These are phyloP conservation scores for Venturia carpophila DNA, from an alignment of 2,329 filamentous ascomycete genomes.

Conservation along the genomic window DNA sequence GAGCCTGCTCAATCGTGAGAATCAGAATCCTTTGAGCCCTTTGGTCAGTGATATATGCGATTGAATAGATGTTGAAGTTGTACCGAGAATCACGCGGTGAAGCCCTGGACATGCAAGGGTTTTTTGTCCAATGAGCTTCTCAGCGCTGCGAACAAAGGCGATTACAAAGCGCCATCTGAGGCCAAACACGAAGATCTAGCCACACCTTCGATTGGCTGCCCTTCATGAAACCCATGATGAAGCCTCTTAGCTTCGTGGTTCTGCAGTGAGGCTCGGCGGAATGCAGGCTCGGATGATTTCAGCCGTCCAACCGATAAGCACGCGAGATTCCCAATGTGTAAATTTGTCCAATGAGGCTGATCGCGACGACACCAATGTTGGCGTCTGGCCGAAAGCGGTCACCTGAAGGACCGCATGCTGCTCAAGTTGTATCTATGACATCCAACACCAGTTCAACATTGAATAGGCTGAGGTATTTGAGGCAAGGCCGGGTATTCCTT, in stretches of 20 bases:
- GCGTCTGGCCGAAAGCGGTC: not conserved
- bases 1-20: not conserved
- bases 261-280: conserved; percentile 5
- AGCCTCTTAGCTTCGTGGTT: not conserved
- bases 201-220: not conserved
- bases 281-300: not conserved
- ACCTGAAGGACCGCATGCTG: not conserved
- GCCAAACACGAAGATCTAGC: not conserved
- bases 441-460: not conserved
- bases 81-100: not conserved
- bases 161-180: not conserved
- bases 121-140: not conserved
- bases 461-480: not conserved
- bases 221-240: not conserved
- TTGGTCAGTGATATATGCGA: not conserved
- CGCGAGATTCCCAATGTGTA: not conserved
- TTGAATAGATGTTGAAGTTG: not conserved
- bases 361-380: not conserved
- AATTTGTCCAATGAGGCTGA: not conserved
- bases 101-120: not conserved
- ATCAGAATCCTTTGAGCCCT: not conserved
- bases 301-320: not conserved
- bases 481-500: not conserved
- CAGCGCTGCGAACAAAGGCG: not conserved
- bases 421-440: not conserved